A percentile compares a stretch with the other conserved stretches of the same genome.
Conservation (phyloP, 1,284 basidiomycete genomes). For the Pseudomicrostroma phylloplanum region DNA sequence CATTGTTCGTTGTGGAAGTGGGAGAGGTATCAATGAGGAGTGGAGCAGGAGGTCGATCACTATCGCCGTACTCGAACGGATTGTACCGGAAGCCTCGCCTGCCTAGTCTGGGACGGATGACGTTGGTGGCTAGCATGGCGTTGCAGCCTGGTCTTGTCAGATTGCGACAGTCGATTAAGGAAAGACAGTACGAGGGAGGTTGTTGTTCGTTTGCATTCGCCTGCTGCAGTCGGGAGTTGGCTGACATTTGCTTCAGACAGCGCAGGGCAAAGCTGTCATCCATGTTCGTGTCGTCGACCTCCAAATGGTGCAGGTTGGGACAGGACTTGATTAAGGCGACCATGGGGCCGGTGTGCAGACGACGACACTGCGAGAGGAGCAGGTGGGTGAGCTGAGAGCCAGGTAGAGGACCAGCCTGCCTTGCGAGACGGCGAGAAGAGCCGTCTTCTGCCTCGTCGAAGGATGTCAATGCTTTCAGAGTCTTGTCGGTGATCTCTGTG, state of each 20-base stretch:
- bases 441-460: not conserved
- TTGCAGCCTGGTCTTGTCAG: constrained; percentile 17
- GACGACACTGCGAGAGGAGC: constrained; percentile 57
- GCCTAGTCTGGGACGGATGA: constrained; percentile 19
- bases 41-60: constrained; percentile 10
- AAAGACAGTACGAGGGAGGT: constrained; percentile 17
- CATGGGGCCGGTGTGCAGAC: constrained; percentile 20
- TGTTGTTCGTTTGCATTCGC: not conserved
- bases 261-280: constrained; percentile 23
- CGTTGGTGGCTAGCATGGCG: constrained; percentile 2
- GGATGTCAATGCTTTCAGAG: constrained; percentile 63
- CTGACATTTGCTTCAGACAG: constrained; percentile 24
- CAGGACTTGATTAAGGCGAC: constrained; percentile 27
- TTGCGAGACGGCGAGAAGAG: not conserved
- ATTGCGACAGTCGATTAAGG: constrained; percentile 31
- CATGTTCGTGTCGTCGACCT: constrained; percentile 34
- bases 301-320: constrained; percentile 28
- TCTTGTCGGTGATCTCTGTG: constrained; percentile 65
- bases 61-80: constrained; percentile 25
- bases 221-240: constrained; percentile 6
- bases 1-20: not conserved
- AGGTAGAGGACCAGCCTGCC: constrained; percentile 28
- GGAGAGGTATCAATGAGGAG: not conserved
- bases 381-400: constrained; percentile 69
- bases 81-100: constrained; percentile 21